Conservation (phyloP, 164 flowering plant genomes). For the Liquidambar formosana region DNA sequence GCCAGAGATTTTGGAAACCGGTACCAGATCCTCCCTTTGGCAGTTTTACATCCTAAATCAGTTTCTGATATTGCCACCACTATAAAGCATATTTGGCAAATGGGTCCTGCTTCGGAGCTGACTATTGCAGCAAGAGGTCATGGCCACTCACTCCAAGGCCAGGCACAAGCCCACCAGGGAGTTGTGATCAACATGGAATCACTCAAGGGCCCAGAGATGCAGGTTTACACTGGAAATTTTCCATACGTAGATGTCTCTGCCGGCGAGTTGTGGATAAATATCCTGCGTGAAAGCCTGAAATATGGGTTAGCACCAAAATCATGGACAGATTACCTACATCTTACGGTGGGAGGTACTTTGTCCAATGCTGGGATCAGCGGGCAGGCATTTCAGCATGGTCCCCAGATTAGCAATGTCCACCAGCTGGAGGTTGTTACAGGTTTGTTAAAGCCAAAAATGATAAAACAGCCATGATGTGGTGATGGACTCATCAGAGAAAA, state of each 20-base stretch:
- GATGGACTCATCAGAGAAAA: not conserved
- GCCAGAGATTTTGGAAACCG: conserved; percentile 49
- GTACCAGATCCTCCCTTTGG: conserved; percentile 38
- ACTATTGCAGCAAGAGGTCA: conserved; percentile 64
- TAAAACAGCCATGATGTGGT: not conserved
- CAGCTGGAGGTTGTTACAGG: conserved; percentile 71
- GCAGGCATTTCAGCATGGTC: conserved; percentile 70
- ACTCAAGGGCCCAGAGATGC: conserved; percentile 32
- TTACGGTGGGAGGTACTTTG: conserved; percentile 68
- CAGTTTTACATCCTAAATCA: conserved; percentile 43
- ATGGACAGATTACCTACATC: conserved; percentile 73
- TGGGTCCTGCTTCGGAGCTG: conserved; percentile 45
- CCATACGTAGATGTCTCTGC: conserved; percentile 62
- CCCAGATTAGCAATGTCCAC: conserved; percentile 65
- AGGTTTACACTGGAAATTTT: conserved; percentile 26
- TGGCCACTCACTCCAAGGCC: conserved; percentile 67
- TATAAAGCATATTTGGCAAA: conserved; percentile 36
- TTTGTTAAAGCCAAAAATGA: conserved; percentile 22
- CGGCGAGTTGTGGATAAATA: conserved; percentile 66
- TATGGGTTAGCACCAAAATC: conserved; percentile 64
- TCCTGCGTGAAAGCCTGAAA: conserved; percentile 52
- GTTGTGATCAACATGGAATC: conserved; percentile 60
- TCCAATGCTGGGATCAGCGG: conserved; percentile 77
- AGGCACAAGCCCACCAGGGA: conserved; percentile 54
- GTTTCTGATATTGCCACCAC: conserved; percentile 43